These are phyloP conservation scores for Voacanga thouarsii DNA, from an alignment of 257 asterid genomes.

Conservation along the genomic window DNA sequence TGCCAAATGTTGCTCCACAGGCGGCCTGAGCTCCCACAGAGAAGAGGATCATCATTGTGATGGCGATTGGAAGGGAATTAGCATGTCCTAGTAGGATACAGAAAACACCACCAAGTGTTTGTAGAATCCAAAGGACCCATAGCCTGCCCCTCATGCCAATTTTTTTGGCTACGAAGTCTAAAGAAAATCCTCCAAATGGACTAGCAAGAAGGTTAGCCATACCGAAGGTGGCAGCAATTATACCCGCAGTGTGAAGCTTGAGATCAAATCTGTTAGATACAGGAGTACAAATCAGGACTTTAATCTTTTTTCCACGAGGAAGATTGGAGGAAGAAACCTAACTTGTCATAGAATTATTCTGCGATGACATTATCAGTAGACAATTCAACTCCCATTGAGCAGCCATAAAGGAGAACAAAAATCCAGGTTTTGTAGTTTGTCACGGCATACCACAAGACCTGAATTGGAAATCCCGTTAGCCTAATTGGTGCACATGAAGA, in stretches of 20 bases:
- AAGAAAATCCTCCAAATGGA: slow-evolving; percentile 53
- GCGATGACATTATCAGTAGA: slow-evolving; percentile 57
- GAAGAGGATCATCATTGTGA: slow-evolving; percentile 53
- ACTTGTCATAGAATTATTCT: slow-evolving; percentile 58
- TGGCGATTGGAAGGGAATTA: slow-evolving; percentile 28
- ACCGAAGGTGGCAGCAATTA: slow-evolving; percentile 56
- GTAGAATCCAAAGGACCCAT: slow-evolving; percentile 54
- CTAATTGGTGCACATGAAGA: neutral
- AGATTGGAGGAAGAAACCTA: neutral
- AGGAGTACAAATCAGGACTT: neutral
- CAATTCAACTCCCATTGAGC: slow-evolving; percentile 69
- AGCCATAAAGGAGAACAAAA: slow-evolving; percentile 57
- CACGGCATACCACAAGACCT: slow-evolving; percentile 52
- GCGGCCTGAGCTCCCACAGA: slow-evolving; percentile 52
- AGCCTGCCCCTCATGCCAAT: slow-evolving; percentile 71
- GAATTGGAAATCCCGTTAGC: neutral
- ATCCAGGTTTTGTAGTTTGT: slow-evolving; percentile 73
- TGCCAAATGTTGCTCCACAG: slow-evolving; percentile 47
- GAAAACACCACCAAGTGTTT: slow-evolving; percentile 54
- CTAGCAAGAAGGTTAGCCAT: slow-evolving; percentile 56
- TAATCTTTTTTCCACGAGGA: neutral
- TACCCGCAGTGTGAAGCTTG: slow-evolving; percentile 47
- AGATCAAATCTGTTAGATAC: slow-evolving; percentile 41
- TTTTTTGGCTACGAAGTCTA: slow-evolving; percentile 33
- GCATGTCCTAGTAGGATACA: slow-evolving; percentile 49